These are phyloP conservation scores for Lolium perenne DNA, from an alignment of 176 grass and related monocot genomes.

Conservation along the genomic window DNA sequence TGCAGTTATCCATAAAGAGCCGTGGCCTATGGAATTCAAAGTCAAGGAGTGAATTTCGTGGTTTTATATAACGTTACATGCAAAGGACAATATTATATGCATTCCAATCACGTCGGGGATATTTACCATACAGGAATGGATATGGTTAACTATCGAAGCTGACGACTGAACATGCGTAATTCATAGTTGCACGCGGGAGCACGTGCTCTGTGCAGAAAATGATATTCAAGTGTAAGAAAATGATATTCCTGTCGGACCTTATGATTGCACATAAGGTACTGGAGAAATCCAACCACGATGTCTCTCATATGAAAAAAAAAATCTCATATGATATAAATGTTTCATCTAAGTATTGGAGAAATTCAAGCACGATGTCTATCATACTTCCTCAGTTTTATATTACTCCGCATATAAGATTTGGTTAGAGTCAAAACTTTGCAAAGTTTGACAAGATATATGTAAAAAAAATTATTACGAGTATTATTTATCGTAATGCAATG, in stretches of 20 bases:
- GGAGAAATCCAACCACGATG: no score
- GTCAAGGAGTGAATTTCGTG: slow-evolving; percentile 11
- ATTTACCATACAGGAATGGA: background rate
- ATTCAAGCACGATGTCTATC: background rate
- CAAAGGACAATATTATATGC: background rate
- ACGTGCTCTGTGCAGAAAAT: background rate
- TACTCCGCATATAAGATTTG: no score
- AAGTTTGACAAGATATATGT: no score
- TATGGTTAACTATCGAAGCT: background rate
- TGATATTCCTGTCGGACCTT: background rate
- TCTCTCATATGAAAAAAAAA: no score
- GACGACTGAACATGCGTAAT: background rate
- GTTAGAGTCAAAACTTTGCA: no score
- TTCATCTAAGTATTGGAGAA: background rate
- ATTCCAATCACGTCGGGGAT: background rate
- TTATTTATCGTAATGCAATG: no score
- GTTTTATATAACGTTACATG: background rate
- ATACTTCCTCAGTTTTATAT: no score
- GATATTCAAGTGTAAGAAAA: background rate
- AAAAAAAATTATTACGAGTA: no score
- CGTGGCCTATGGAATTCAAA: background rate
- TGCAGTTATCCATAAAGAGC: background rate
- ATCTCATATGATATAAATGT: background rate
- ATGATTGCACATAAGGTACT: background rate
- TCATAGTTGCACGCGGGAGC: background rate